A percentile compares a stretch with the other conserved stretches of the same genome.
Evolutionary conservation across 2,329 filamentous ascomycete species (phyloP).

Genomic region (Claviceps maximensis): DNA sequence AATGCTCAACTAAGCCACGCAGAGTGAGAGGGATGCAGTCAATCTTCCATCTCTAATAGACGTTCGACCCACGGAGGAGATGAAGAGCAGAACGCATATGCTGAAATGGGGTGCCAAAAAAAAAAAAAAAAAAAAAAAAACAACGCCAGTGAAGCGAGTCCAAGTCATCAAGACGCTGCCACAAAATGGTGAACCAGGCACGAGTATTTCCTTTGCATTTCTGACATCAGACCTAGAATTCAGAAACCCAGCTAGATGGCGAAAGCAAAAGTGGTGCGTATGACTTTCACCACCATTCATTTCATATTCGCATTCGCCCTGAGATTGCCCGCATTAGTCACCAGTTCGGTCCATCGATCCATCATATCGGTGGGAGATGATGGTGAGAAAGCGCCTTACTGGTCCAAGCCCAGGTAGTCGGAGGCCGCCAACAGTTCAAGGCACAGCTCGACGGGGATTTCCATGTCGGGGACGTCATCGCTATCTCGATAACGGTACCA

Average conservation of each 20-base stretch:
- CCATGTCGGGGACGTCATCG: constrained; percentile 67
- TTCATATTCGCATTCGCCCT: constrained; percentile 27
- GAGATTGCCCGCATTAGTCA: constrained; percentile 16
- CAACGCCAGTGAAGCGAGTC: not conserved
- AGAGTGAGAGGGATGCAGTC: constrained; percentile 38
- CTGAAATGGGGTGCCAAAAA: constrained; percentile 28
- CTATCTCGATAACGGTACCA: constrained; percentile 59
- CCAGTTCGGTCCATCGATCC: constrained; percentile 15
- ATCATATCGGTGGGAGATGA: not conserved
- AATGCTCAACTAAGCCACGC: constrained; percentile 29
- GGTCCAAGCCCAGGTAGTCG: constrained; percentile 60
- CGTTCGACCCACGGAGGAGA: constrained; percentile 38
- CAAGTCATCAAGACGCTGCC: not conserved
- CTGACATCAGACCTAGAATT: not conserved
- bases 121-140: not conserved
- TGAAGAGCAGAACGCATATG: constrained; percentile 38
- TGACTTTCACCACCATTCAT: constrained; percentile 10
- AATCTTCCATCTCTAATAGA: constrained; percentile 42
- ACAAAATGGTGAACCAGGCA: not conserved
- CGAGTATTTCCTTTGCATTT: not conserved
- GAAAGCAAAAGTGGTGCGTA: not conserved
- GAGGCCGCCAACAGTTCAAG: constrained; percentile 66
- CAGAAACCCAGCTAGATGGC: not conserved
- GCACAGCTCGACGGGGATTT: constrained; percentile 66
- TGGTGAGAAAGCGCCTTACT: constrained; percentile 19